Conservation (phyloP, 1,284 basidiomycete species). For the Trametes versicolor region DNA sequence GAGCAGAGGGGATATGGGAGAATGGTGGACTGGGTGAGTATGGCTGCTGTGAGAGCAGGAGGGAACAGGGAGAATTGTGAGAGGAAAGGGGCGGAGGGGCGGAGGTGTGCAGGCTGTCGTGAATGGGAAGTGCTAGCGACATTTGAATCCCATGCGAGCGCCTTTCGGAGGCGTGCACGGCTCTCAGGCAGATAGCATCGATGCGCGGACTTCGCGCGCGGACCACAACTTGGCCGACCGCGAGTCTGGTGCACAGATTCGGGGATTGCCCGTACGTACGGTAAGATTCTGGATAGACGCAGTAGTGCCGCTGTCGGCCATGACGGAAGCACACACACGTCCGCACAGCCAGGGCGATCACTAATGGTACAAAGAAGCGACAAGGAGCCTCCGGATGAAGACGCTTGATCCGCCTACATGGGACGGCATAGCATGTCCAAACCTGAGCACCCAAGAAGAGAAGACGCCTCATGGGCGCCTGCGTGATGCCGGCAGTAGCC, state of each 20-base stretch:
- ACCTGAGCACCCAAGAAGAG: neutral
- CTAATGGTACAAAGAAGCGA: neutral
- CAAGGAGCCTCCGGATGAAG: slow-evolving; percentile 1
- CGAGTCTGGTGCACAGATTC: neutral
- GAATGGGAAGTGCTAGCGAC: slow-evolving; percentile 20
- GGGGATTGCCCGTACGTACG: slow-evolving; percentile 10
- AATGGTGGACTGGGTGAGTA: neutral
- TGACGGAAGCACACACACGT: neutral
- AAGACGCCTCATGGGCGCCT: slow-evolving; percentile 5
- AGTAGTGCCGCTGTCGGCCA: neutral
- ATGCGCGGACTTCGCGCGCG: slow-evolving; percentile 6
- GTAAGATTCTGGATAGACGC: slow-evolving; percentile 12
- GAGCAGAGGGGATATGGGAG: slow-evolving; percentile 9
- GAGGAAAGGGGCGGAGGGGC: slow-evolving; percentile 10
- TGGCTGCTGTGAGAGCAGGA: slow-evolving; percentile 2
- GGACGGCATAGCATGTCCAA: slow-evolving; percentile 7
- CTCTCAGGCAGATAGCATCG: slow-evolving; percentile 17
- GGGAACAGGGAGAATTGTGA: slow-evolving; percentile 5
- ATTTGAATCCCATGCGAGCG: slow-evolving; percentile 23
- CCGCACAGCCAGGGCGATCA: slow-evolving; percentile 19
- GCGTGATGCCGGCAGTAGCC: neutral
- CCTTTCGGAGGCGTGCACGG: slow-evolving; percentile 10
- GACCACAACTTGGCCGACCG: neutral
- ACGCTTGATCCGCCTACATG: slow-evolving; percentile 6
- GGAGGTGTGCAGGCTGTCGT: slow-evolving; percentile 15